Evolutionary conservation across 225 moss, liverwort and hornwort species (phyloP).

Genomic region (Pseudisothecium myosuroides): DNA sequence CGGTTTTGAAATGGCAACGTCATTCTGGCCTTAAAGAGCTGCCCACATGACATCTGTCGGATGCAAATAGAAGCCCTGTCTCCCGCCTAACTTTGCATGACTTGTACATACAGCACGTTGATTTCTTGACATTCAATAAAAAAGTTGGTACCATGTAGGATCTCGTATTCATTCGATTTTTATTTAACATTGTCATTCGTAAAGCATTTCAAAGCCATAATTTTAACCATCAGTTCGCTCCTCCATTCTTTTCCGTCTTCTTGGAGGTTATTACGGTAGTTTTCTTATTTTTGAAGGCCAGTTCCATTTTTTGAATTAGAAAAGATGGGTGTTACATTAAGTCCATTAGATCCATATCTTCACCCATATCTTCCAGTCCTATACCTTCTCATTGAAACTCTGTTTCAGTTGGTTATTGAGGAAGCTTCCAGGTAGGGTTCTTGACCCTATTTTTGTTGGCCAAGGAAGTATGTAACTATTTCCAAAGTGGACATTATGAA

Average conservation of each 20-base stretch:
- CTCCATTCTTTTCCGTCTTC: neutral
- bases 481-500: neutral
- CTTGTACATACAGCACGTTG: slow-evolving; percentile 13
- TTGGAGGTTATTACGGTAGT: neutral
- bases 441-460: neutral
- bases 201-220: neutral
- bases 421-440: neutral
- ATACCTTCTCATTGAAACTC: neutral
- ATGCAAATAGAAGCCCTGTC: neutral
- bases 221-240: neutral
- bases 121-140: slow-evolving; percentile 13
- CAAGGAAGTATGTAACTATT: neutral
- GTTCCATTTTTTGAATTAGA: neutral
- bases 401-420: neutral
- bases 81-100: neutral
- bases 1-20: neutral
- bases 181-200: neutral
- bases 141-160: neutral
- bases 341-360: neutral
- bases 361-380: neutral
- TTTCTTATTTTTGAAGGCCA: neutral
- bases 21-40: slow-evolving; percentile 1
- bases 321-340: neutral
- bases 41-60: neutral
- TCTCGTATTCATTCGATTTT: neutral